A percentile compares a stretch with the other conserved stretches of the same genome.
Conservation (phyloP, 2,329 filamentous ascomycete genomes). For the Zymoseptoria brevis region DNA sequence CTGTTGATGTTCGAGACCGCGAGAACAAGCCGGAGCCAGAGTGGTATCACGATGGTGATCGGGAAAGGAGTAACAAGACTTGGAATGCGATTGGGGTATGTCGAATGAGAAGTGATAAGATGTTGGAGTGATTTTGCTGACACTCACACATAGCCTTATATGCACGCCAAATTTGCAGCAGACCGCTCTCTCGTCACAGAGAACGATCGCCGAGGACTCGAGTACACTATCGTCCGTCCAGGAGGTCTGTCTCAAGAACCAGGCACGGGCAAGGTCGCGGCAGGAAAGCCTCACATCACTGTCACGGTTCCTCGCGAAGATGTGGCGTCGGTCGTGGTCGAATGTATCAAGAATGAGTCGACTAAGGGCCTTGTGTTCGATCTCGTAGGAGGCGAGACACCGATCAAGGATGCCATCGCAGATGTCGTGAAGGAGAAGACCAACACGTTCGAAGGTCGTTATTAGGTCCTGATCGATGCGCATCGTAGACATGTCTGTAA, state of each 20-base stretch:
- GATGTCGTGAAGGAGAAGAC: constrained; percentile 32
- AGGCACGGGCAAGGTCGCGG: constrained; percentile 35
- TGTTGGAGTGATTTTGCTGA: background rate
- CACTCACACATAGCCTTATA: constrained; percentile 23
- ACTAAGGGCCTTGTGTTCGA: constrained; percentile 40
- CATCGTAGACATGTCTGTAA: background rate
- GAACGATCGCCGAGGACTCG: constrained; percentile 33
- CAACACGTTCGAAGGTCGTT: constrained; percentile 30
- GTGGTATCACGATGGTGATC: constrained; percentile 39
- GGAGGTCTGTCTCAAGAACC: constrained; percentile 40
- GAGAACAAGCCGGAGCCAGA: constrained; percentile 32
- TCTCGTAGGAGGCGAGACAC: constrained; percentile 35
- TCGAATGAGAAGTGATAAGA: background rate
- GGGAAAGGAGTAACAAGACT: constrained; percentile 29
- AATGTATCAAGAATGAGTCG: constrained; percentile 45
- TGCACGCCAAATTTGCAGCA: constrained; percentile 38
- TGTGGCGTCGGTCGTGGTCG: constrained; percentile 52
- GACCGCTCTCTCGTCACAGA: constrained; percentile 34
- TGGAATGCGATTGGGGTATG: constrained; percentile 32
- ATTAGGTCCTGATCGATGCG: constrained; percentile 11
- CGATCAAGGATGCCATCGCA: constrained; percentile 33
- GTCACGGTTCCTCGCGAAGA: constrained; percentile 45
- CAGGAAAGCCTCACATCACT: constrained; percentile 37
- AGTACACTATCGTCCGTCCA: constrained; percentile 42
- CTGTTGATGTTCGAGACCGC: constrained; percentile 47